Base-by-base conservation (phyloP, 2,329 filamentous ascomycete species). In the Botryotinia convoluta region DNA sequence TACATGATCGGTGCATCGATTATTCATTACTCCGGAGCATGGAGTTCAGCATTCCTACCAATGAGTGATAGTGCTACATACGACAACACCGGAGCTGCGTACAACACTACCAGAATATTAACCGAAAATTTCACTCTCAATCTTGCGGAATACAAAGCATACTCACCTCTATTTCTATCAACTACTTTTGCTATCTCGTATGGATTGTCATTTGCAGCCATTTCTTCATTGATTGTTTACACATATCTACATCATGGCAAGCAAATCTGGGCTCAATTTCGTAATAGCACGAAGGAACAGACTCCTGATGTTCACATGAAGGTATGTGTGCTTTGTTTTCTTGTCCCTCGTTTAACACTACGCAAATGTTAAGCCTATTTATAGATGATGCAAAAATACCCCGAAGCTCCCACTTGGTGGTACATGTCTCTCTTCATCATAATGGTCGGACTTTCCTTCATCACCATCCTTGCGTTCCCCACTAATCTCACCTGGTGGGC, bases 51-150 rank as follows among this genome's bases (percentile, higher is more conserved):
- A 83, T 85, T 87, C 78, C 80, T 93, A n/a, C 91, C 91, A 7
- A 93, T 93, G 81, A 92, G 88, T 77, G 91, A 93, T 79, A 89
- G 90, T 1, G 84, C 84, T 68, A 92, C 89, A n/a, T 94, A 93
- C 77, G 92, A 94, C 81, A 93, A 94, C 78, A 92, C 87, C 0
- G 91, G 89, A 4, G 77, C 81, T 0, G 72, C 75, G 0, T 94
- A 94, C 82, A 88, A 94, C 77, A 91, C 91, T 1, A 84, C 84
- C 4, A 86, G 86, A 12, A 87, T 94, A 62, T 82, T 93, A 4
- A 90, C 87, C 1, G 78, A 87, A 0, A 85, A 92, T 1, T 88
- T 88, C 67, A 91, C 87, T 0, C 84, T 94, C 35, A 85, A 94
- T 77, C 84, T 87, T 74, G 83, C 85, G 59, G 90, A 88, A 8